Evolutionary conservation across 768 basidiomycete genomes (phyloP).

Genomic region (Phaeotremella skinneri): DNA sequence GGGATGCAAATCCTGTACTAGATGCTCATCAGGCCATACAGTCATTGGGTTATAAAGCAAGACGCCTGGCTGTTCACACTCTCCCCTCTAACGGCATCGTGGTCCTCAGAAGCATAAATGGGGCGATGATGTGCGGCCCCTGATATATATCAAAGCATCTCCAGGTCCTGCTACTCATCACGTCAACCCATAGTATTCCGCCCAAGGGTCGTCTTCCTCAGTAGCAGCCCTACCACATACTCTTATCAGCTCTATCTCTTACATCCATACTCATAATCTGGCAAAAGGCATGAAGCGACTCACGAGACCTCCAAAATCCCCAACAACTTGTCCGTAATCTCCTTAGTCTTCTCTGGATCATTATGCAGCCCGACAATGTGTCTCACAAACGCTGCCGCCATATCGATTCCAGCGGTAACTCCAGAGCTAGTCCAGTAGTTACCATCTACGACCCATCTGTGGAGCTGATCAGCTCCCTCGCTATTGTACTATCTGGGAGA

Average conservation of each 20-base stretch:
- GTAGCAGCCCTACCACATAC: slow-evolving; percentile 4
- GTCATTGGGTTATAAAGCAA: too few relatives aligned
- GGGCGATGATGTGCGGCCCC: too few relatives aligned
- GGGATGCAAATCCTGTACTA: too few relatives aligned
- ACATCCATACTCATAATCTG: background rate
- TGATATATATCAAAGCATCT: background rate
- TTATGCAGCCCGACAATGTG: slow-evolving; percentile 1
- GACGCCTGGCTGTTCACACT: too few relatives aligned
- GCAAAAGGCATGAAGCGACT: slow-evolving; percentile 2
- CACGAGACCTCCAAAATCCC: slow-evolving; percentile 21
- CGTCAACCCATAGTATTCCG: slow-evolving; percentile 49
- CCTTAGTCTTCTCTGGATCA: background rate
- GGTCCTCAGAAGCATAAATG: too few relatives aligned
- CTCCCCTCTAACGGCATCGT: too few relatives aligned
- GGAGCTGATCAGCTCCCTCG: background rate
- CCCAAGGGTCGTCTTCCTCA: slow-evolving; percentile 24
- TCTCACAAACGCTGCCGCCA: slow-evolving; percentile 16
- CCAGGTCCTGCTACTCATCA: slow-evolving; percentile 51
- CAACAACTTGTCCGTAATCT: slow-evolving; percentile 7
- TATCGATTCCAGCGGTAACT: slow-evolving; percentile 28
- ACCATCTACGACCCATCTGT: slow-evolving; percentile 22
- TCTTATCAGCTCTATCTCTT: background rate
- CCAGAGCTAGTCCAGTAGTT: slow-evolving; percentile 29
- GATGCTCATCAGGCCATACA: too few relatives aligned
- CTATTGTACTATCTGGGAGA: background rate